Evolutionary conservation across 129 eudicot genomes (phyloP).

Genomic region (Saposhnikovia divaricata): DNA sequence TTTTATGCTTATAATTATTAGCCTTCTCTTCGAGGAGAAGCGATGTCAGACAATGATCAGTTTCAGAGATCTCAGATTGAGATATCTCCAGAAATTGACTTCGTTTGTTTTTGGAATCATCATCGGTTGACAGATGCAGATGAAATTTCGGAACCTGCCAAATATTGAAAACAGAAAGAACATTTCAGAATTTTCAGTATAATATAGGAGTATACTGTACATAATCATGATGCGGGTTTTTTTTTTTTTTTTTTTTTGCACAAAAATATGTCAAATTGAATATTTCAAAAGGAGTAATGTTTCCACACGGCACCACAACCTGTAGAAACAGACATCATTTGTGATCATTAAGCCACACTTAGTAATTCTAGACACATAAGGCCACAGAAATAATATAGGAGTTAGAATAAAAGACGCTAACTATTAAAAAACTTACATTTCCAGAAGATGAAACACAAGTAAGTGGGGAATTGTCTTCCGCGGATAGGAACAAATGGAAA

Average conservation of each 20-base stretch:
- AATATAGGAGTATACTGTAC: not conserved
- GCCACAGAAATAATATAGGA: not conserved
- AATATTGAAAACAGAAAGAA: conserved; percentile 9
- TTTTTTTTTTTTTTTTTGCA: not conserved
- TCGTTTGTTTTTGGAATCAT: conserved; percentile 21
- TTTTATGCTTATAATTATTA: not conserved
- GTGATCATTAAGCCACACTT: not conserved
- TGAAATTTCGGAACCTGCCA: conserved; percentile 36
- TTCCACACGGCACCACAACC: not conserved
- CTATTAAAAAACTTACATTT: conserved; percentile 36
- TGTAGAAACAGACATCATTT: not conserved
- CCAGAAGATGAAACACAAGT: conserved; percentile 33
- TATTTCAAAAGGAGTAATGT: not conserved
- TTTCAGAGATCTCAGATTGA: conserved; percentile 22
- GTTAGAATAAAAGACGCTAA: not conserved
- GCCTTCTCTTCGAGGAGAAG: conserved; percentile 11
- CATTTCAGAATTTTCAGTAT: not conserved
- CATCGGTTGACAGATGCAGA: conserved; percentile 44
- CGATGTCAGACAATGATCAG: conserved; percentile 10
- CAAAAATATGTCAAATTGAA: not conserved
- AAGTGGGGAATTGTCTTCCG: conserved; percentile 40
- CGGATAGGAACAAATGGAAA: conserved; percentile 55
- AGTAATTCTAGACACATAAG: not conserved
- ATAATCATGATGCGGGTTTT: not conserved
- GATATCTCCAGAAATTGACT: conserved; percentile 20